phyloP scores from a whole-genome alignment of 2,329 filamentous ascomycete genomes.

The Beauveria medogensis region DNA sequence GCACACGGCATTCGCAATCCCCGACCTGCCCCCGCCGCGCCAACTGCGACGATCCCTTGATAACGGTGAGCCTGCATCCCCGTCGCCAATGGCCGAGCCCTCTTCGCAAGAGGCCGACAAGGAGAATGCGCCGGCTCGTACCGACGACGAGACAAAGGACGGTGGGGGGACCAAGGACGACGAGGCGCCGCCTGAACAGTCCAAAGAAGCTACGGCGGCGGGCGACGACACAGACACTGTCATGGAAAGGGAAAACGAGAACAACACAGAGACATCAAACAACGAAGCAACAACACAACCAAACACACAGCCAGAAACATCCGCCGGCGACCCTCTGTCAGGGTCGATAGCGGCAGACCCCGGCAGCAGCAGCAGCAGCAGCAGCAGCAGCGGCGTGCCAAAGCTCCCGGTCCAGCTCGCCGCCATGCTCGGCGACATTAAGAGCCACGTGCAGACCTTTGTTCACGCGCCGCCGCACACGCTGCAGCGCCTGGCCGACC shows the following conservation, averaged over 20 bases:
- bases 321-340: background rate
- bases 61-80: slow-evolving; percentile 27
- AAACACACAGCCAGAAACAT: background rate
- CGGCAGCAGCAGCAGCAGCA: slow-evolving; percentile 16
- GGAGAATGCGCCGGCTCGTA: slow-evolving; percentile 51
- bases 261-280: background rate
- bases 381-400: slow-evolving; percentile 18
- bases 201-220: background rate
- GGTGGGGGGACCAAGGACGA: background rate
- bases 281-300: background rate
- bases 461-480: slow-evolving; percentile 75
- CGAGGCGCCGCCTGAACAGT: background rate
- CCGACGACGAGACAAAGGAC: slow-evolving; percentile 18
- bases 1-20: slow-evolving; percentile 66
- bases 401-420: slow-evolving; percentile 56
- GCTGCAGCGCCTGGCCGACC: slow-evolving; percentile 82
- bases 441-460: slow-evolving; percentile 60
- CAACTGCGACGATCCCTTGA: slow-evolving; percentile 22
- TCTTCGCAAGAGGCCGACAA: slow-evolving; percentile 56
- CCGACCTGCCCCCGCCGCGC: slow-evolving; percentile 43
- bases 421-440: slow-evolving; percentile 54
- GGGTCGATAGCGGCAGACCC: slow-evolving; percentile 16
- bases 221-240: slow-evolving; percentile 15
- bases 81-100: slow-evolving; percentile 33
- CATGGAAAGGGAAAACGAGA: background rate